phyloP scores from a whole-genome alignment of 345 rosid species.

The Angophora floribunda region DNA sequence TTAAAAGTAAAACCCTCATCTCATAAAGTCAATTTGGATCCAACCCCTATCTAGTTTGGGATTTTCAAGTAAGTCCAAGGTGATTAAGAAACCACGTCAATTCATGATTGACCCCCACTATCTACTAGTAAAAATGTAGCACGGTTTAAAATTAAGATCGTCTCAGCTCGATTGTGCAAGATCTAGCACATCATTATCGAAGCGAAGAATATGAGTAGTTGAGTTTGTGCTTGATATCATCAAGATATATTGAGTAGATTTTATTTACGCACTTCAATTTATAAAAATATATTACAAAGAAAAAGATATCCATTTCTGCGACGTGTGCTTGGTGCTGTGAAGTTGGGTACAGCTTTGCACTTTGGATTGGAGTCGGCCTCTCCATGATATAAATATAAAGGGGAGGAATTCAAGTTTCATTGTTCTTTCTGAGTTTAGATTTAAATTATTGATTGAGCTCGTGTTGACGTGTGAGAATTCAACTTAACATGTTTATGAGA shows the following conservation, averaged over 20 bases:
- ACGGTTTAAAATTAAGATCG: neutral
- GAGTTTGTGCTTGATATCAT: neutral
- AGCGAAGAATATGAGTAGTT: neutral
- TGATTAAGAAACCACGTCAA: neutral
- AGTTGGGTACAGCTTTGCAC: neutral
- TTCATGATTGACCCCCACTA: neutral
- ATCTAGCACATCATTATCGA: neutral
- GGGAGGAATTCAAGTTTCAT: neutral
- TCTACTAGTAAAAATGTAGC: neutral
- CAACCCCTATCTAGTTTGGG: neutral
- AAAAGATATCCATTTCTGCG: rapidly evolving
- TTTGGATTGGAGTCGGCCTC: neutral
- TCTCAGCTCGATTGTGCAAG: neutral
- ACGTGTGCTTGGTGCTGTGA: rapidly evolving
- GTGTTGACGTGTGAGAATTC: neutral
- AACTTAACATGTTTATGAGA: neutral
- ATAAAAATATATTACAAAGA: rapidly evolving
- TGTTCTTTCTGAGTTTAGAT: neutral
- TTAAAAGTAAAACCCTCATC: neutral
- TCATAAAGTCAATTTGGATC: neutral
- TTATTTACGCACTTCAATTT: neutral
- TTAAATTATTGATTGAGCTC: neutral
- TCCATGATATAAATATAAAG: no score
- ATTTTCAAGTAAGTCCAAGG: neutral
- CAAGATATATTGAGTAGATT: neutral